Evolutionary conservation across 495 filamentous ascomycete genomes (phyloP).

Genomic region (Xylaria intraflava): DNA sequence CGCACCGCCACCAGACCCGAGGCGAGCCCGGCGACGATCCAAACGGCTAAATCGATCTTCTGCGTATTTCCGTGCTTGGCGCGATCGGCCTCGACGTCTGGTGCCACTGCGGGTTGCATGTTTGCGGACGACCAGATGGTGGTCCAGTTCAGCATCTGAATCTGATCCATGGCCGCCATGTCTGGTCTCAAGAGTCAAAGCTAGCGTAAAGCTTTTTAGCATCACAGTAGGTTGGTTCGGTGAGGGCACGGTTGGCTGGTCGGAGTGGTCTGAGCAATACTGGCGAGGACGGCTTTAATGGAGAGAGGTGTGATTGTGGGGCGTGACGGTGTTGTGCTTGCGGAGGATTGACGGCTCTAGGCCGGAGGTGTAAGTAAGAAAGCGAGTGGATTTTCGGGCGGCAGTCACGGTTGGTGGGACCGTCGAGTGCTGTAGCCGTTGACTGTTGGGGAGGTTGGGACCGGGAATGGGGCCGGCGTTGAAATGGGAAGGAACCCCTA

Average conservation of each 20-base stretch:
- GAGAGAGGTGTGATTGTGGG: too few relatives aligned
- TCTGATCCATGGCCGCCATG: not conserved
- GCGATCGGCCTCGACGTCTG: constrained; percentile 5
- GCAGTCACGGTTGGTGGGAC: too few relatives aligned
- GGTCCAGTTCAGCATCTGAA: not conserved
- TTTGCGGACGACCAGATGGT: not conserved
- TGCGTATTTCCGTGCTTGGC: constrained; percentile 2
- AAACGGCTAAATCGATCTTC: constrained; percentile 1
- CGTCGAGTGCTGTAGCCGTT: too few relatives aligned
- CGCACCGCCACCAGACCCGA: not conserved
- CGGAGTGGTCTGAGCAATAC: not conserved
- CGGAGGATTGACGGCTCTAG: too few relatives aligned
- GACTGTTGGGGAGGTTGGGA: too few relatives aligned
- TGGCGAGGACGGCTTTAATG: too few relatives aligned
- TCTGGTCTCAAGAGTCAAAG: not conserved
- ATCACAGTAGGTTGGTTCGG: not conserved
- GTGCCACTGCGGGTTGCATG: not conserved
- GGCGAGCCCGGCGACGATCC: not conserved
- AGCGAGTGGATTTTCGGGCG: too few relatives aligned
- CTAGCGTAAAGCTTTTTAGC: not conserved
- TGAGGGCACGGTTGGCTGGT: not conserved
- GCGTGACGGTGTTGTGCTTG: too few relatives aligned
- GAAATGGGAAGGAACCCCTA: too few relatives aligned
- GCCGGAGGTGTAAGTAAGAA: too few relatives aligned
- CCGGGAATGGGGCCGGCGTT: too few relatives aligned